phyloP scores from a whole-genome alignment of 1,139 yeast genomes.

The Debaryomyces sp. region DNA sequence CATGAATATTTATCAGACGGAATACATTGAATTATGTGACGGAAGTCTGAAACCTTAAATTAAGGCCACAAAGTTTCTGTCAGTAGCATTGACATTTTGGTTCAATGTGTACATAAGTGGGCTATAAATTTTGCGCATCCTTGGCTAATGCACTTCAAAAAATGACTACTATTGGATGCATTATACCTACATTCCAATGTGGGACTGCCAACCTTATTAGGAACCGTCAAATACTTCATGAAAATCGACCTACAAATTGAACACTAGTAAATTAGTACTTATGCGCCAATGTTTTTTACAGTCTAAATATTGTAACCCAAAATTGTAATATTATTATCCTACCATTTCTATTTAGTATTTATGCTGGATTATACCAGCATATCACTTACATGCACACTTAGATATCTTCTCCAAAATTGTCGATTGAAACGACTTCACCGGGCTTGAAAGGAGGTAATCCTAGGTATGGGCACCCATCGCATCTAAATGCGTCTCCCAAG shows the following conservation, averaged over 20 bases:
- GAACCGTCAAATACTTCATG: not conserved
- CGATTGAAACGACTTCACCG: slow-evolving; percentile 71
- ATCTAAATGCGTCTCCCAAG: slow-evolving; percentile 95
- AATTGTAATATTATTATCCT: not conserved
- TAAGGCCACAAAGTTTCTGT: no score
- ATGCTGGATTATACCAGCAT: not conserved
- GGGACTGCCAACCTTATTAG: no score
- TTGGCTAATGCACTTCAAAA: no score
- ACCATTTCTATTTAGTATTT: not conserved
- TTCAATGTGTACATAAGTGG: no score
- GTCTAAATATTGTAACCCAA: not conserved
- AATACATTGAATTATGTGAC: no score
- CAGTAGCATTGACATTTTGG: no score
- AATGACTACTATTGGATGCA: no score
- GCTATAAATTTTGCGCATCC: no score
- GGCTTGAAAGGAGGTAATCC: slow-evolving; percentile 98
- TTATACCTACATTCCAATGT: no score
- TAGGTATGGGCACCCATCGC: slow-evolving; percentile 96
- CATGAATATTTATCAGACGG: no score
- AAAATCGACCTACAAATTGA: not conserved
- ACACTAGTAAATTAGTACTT: not conserved
- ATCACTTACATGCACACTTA: slow-evolving; percentile 14
- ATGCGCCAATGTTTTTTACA: not conserved
- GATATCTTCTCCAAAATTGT: slow-evolving; percentile 53
- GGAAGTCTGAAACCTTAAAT: no score